These are phyloP conservation scores for Thuidium tamariscinum DNA, from an alignment of 225 moss, liverwort and hornwort species.

Conservation along the genomic window DNA sequence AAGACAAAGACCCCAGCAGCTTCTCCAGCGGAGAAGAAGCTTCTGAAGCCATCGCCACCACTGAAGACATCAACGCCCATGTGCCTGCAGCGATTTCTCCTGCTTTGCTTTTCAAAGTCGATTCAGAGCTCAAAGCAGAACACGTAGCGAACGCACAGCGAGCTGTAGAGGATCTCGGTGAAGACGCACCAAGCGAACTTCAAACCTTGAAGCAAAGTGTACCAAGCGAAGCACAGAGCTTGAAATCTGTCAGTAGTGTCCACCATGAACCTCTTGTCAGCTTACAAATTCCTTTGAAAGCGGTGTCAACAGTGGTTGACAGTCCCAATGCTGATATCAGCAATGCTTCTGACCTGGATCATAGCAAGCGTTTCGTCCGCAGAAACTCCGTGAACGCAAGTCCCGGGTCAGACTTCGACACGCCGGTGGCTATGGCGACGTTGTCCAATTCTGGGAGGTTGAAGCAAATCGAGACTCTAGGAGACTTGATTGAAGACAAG, in stretches of 20 bases:
- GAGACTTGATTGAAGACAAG: neutral
- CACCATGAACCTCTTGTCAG: neutral
- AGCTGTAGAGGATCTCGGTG: neutral
- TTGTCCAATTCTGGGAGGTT: constrained; percentile 2
- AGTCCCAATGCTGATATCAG: neutral
- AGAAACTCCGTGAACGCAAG: constrained; percentile 5
- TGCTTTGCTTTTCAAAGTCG: neutral
- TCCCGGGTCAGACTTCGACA: neutral
- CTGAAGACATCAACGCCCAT: neutral
- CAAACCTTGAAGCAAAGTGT: neutral
- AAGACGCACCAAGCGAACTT: neutral
- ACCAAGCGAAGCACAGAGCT: neutral
- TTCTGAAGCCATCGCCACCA: neutral
- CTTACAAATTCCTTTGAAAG: neutral
- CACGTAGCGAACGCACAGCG: neutral
- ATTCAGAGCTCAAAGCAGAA: neutral
- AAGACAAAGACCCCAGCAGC: neutral
- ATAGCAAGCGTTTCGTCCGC: neutral
- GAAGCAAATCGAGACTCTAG: constrained; percentile 3
- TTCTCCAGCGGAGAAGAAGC: neutral
- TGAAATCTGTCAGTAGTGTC: neutral
- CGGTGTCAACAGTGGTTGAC: neutral
- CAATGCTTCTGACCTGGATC: neutral
- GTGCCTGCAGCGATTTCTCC: neutral
- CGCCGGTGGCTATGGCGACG: neutral